phyloP scores from a whole-genome alignment of 495 filamentous ascomycete species.

The Lophium mytilinum region DNA sequence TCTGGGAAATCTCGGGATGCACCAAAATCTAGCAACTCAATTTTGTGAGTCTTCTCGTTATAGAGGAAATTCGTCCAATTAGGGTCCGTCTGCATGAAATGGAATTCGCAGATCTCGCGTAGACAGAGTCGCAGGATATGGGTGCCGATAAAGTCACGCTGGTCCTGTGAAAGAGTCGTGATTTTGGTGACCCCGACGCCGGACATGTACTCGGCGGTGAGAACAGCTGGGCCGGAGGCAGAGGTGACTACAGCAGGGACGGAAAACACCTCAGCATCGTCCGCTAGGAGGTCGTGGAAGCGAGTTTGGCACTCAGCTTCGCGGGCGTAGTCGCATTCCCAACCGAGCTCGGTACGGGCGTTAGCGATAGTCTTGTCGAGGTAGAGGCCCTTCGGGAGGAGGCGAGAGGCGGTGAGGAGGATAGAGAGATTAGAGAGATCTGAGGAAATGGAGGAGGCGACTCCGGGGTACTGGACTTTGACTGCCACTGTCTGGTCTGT shows the following conservation, averaged over 20 bases:
- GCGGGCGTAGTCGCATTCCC: conserved; percentile 94
- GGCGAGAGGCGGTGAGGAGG: conserved; percentile 77
- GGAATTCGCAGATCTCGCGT: conserved; percentile 86
- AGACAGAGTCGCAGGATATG: conserved; percentile 89
- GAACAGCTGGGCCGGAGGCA: conserved; percentile 75
- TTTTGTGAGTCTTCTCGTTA: conserved; percentile 59
- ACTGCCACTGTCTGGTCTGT: conserved; percentile 74
- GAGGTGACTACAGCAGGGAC: conserved; percentile 72
- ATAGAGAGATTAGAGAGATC: conserved; percentile 89
- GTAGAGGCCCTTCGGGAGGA: conserved; percentile 86
- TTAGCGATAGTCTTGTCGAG: conserved; percentile 97
- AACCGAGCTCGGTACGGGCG: conserved; percentile 82
- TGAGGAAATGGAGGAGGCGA: conserved; percentile 88
- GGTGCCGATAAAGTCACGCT: conserved; percentile 87
- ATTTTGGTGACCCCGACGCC: conserved; percentile 85
- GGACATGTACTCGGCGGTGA: conserved; percentile 87
- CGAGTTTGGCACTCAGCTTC: conserved; percentile 72
- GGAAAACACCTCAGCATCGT: conserved; percentile 62
- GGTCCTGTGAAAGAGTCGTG: conserved; percentile 61
- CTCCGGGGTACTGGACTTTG: conserved; percentile 97
- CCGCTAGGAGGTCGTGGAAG: conserved; percentile 63
- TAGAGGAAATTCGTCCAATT: conserved; percentile 99
- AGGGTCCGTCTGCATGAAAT: conserved; percentile 97
- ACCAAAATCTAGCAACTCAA: conserved; percentile 94
- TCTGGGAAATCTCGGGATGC: conserved; percentile 79